Evolutionary conservation across 1,284 basidiomycete species (phyloP).

Genomic region (Cystobasidium slooffiae): DNA sequence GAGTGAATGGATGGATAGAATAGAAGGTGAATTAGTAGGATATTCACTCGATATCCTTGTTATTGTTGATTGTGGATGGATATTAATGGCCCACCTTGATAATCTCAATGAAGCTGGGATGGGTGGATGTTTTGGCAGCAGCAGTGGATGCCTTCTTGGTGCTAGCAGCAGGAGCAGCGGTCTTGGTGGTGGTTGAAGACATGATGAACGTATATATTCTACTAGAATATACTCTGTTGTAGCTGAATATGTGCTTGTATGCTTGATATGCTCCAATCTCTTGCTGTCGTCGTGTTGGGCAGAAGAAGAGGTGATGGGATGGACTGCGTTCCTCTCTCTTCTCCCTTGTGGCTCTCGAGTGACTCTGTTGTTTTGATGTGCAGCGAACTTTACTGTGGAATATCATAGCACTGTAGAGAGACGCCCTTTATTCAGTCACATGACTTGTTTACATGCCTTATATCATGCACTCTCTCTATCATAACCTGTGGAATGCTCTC

Average conservation of each 20-base stretch:
- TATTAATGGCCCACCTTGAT: conserved; percentile 32
- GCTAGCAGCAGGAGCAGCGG: conserved; percentile 12
- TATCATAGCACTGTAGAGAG: not conserved
- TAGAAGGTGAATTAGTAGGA: not conserved
- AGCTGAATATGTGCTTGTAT: no score
- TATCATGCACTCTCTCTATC: not conserved
- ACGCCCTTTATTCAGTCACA: conserved; percentile 1
- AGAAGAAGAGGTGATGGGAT: no score
- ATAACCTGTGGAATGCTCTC: not conserved
- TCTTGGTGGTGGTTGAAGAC: conserved; percentile 14
- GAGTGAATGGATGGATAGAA: not conserved
- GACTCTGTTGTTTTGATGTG: not conserved
- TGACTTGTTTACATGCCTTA: conserved; percentile 4
- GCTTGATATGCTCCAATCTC: no score
- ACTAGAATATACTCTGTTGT: not conserved
- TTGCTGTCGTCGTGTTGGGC: no score
- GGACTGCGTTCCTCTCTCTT: no score
- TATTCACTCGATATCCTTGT: no score
- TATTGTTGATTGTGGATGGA: no score
- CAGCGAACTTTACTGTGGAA: not conserved
- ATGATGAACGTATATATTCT: not conserved
- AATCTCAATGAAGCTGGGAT: conserved; percentile 40
- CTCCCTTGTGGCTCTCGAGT: no score
- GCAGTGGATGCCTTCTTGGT: conserved; percentile 11
- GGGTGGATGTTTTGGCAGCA: conserved; percentile 24